Base-by-base conservation (phyloP, 192 early-diverging fungal genomes). In the Coemansia sp. region DNA sequence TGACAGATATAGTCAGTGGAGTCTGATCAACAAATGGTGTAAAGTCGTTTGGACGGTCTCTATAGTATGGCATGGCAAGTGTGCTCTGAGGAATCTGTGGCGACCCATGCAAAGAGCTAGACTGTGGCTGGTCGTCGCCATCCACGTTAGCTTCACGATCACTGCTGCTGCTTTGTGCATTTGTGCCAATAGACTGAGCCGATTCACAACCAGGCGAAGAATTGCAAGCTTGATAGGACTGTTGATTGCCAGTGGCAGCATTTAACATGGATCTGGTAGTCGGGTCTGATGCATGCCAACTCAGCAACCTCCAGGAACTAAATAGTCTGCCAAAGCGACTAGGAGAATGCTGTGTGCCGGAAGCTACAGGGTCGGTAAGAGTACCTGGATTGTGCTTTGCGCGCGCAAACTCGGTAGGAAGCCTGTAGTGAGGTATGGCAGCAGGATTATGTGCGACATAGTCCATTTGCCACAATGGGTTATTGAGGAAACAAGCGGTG, bases 1-100 rank as follows among this genome's bases (percentile, higher is more conserved):
- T 85, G 11, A 86, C 59, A 7, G 86, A 85, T 8, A 97, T 86
- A 0, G 86, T 79, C 20, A 94, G 60, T 3, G 94, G 94, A 2
- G 92, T 91, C 79, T 91, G 82, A 48, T 81, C 74, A 1, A 83
- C 70, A 56, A 67, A 84, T 23, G 67, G 64, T 3, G 70, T 71
- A 57, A 82, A 72, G 63, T 76, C 71, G 21, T 73, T 79, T 12
- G 64, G 63, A 24, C 71, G 54, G 28, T 79, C 76, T 52, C 73
- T 66, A 63, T 66, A 79, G 36, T 60, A 50, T 4, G 71, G 71
- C 37, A 79, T 58, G 6, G 55, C 15, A 24, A 75, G 54, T 31
- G 42, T 55, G 64, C 59, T 66, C 46, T 69, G 68, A 18, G 58
- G 56, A 14, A 59, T 20, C 23, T 31, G 21, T 2, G 58, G 44